Evolutionary conservation across 371 early-diverging fungal genomes (phyloP).

Genomic region (Capillidium rhysosporum): DNA sequence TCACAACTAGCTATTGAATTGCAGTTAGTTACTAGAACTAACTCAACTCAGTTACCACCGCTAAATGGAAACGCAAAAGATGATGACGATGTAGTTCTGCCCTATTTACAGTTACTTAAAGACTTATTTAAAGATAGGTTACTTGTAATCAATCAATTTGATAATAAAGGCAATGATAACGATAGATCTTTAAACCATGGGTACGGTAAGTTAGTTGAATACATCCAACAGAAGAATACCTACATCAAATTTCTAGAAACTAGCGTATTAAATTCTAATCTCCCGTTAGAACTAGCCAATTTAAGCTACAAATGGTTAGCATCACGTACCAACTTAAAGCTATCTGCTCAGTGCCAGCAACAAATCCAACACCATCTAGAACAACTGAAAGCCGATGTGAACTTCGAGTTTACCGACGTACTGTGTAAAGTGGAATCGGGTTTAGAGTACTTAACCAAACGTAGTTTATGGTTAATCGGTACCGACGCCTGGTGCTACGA

Average conservation of each 20-base stretch:
- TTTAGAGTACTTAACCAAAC: slow-evolving; percentile 23
- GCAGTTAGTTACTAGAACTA: no score
- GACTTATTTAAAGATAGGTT: slow-evolving; percentile 59
- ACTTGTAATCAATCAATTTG: slow-evolving; percentile 47
- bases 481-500: slow-evolving; percentile 75
- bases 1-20: no score
- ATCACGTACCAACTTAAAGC: slow-evolving; percentile 27
- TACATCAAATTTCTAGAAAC: slow-evolving; percentile 27
- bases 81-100: no score
- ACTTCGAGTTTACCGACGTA: slow-evolving; percentile 12
- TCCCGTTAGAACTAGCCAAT: slow-evolving; percentile 26
- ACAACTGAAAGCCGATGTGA: no score
- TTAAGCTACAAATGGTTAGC: slow-evolving; percentile 45
- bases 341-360: slow-evolving; percentile 24
- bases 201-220: slow-evolving; percentile 47
- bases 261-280: slow-evolving; percentile 9
- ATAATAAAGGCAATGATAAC: slow-evolving; percentile 10
- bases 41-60: no score
- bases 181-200: slow-evolving; percentile 62
- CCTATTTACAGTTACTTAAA: slow-evolving; percentile 59
- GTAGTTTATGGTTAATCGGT: slow-evolving; percentile 72
- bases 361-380: slow-evolving; percentile 14
- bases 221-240: slow-evolving; percentile 33
- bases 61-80: no score
- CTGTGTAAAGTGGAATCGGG: slow-evolving; percentile 17